Evolutionary conservation across 306 rosid species (phyloP), one percentile per base, ranked within the genome.

Genomic region (Vigna trinervia): DNA sequence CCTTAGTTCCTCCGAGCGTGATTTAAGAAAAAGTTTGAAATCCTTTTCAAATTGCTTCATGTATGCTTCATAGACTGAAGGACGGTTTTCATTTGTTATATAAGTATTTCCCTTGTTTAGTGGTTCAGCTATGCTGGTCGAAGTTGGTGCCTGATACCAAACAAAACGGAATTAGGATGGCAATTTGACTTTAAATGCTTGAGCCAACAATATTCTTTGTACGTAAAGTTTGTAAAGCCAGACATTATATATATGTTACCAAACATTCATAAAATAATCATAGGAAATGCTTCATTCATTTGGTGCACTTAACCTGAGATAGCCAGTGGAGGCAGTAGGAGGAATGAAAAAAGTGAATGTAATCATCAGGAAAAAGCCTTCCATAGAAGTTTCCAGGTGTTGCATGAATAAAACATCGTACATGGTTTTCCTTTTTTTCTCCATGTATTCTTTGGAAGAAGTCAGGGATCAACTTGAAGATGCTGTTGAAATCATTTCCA

Each of bases 361-460:
- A 83, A 30, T 61, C 51, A 2, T 17, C 19, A 0, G 90, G 90
- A 6, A 91, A 91, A 4, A 3, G 85, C 50, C 92, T 86, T 0
- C 81, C 90, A 12, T 88, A 80, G 63, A 89, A 91, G 19, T 48
- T 81, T 2, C 89, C 97, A 0, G 91, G 97, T 19, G 80, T 76
- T 17, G 82, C 94, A 6, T 59, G 4, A 5, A 87, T 26, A 43
- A 86, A 86, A 60, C 88, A 86, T 2, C 78, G 65, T 4, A 86
- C 85, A 66, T 38, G 12, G 0, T 77, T 34, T 0, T 34, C 54
- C 0, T 32, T 17, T 15, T 2, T 10, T 14, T 66, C 53, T 6
- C 57, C 12, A 15, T 34, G 12, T 4, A 77, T 47, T 2, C 46
- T 65, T 52, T 76, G 14, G 10, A 68, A 20, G 74, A 89, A 89